These are phyloP conservation scores for Acer yangbiense DNA, from an alignment of 345 rosid genomes.

Conservation along the genomic window DNA sequence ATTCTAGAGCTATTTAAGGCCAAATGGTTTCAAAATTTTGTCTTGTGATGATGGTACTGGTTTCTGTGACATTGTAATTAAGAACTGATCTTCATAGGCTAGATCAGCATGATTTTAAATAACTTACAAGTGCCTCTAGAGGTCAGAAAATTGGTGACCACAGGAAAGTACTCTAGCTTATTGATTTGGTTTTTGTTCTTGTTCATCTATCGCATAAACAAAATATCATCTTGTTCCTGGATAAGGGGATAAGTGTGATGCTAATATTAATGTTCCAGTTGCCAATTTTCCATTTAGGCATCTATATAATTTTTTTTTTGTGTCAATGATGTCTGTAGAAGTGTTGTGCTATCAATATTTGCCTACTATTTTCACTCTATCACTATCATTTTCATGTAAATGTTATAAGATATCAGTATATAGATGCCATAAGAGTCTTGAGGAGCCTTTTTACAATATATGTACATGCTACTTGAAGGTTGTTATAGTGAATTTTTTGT, in stretches of 20 bases:
- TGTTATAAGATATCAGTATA: background rate
- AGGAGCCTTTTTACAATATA: background rate
- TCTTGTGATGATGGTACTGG: background rate
- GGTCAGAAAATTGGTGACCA: background rate
- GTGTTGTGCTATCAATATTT: background rate
- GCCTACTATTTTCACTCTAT: background rate
- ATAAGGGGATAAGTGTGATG: too few relatives aligned
- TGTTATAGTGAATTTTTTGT: background rate
- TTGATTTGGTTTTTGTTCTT: background rate
- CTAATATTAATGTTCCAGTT: background rate
- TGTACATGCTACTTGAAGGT: constrained; percentile 15
- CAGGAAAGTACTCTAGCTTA: background rate
- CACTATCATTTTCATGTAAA: background rate
- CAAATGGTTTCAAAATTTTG: background rate
- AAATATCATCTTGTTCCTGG: background rate
- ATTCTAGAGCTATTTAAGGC: background rate
- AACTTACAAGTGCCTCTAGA: background rate
- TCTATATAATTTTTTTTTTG: background rate
- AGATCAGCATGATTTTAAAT: background rate
- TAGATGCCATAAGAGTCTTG: background rate
- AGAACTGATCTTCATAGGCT: background rate
- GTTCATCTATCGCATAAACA: background rate
- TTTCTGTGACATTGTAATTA: background rate
- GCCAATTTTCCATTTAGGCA: background rate
- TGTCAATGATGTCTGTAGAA: background rate